A percentile compares a stretch with the other conserved stretches of the same genome.
Evolutionary conservation across 305 asterid species (phyloP).

Genomic region (Andrographis paniculata): DNA sequence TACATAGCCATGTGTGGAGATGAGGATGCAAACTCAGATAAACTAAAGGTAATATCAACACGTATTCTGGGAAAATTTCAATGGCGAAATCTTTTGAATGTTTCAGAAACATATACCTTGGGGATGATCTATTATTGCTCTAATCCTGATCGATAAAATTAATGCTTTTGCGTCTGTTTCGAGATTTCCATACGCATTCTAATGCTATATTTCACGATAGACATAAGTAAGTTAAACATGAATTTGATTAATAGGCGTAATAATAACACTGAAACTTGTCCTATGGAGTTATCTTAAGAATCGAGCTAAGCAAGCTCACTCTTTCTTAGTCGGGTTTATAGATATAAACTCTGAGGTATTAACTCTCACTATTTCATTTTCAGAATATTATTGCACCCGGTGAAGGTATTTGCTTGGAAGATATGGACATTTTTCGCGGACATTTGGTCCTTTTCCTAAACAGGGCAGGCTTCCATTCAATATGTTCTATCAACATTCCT

Average conservation of each 20-base stretch:
- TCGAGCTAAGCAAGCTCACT: too few relatives aligned
- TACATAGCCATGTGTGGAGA: slow-evolving; percentile 63
- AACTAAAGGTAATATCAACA: slow-evolving; percentile 45
- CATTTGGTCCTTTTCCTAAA: slow-evolving; percentile 72
- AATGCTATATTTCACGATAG: too few relatives aligned
- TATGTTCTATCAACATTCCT: slow-evolving; percentile 64
- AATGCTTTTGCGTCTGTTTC: neutral
- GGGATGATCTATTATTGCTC: too few relatives aligned
- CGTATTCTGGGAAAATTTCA: slow-evolving; percentile 1
- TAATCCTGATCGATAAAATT: neutral
- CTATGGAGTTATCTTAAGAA: too few relatives aligned
- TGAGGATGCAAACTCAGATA: slow-evolving; percentile 38
- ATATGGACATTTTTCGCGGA: slow-evolving; percentile 76
- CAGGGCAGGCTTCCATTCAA: slow-evolving; percentile 54
- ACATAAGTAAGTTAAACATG: too few relatives aligned
- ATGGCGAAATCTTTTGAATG: neutral
- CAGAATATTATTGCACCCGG: slow-evolving; percentile 59
- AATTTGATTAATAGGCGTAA: too few relatives aligned
- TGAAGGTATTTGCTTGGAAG: slow-evolving; percentile 50
- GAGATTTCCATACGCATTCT: slow-evolving; percentile 1
- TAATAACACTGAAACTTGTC: too few relatives aligned
- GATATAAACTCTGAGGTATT: too few relatives aligned
- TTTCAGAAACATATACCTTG: neutral
- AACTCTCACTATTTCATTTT: slow-evolving; percentile 8
- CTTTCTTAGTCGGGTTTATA: too few relatives aligned